These are phyloP conservation scores for Amanita inopinata DNA, from an alignment of 768 basidiomycete species.

Conservation along the genomic window DNA sequence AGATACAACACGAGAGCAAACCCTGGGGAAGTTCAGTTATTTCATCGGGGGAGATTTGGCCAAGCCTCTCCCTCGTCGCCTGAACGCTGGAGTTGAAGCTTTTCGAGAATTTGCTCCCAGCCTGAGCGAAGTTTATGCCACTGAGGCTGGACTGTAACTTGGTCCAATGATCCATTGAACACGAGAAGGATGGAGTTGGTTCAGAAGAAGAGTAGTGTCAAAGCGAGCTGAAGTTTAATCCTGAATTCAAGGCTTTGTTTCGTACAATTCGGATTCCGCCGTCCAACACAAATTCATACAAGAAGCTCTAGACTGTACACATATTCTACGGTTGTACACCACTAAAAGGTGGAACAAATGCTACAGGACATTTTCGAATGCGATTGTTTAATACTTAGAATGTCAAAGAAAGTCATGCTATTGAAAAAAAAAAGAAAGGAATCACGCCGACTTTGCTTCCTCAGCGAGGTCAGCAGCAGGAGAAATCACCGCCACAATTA, in stretches of 20 bases:
- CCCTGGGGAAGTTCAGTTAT: conserved; percentile 93
- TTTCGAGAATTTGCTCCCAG: conserved; percentile 67
- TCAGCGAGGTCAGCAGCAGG: conserved; percentile 12
- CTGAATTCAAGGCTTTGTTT: no score
- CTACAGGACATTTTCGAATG: not conserved
- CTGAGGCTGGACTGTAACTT: conserved; percentile 56
- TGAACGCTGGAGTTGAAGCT: conserved; percentile 77
- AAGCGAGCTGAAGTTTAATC: no score
- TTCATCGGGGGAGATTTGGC: conserved; percentile 83
- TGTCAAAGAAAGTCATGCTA: not conserved
- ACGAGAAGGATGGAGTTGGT: not conserved
- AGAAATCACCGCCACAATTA: conserved; percentile 29
- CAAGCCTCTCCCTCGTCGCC: conserved; percentile 80
- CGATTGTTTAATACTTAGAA: not conserved
- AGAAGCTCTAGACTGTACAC: not conserved
- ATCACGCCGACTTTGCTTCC: not conserved
- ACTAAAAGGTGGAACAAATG: no score
- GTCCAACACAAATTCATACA: not conserved
- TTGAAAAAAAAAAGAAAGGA: not conserved
- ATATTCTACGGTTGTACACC: no score
- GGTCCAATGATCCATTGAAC: conserved; percentile 52
- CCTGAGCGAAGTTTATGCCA: conserved; percentile 62
- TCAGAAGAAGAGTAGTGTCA: not conserved
- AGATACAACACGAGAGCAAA: conserved; percentile 18
- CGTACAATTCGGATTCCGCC: not conserved